Evolutionary conservation across 2,329 filamentous ascomycete genomes (phyloP).

Genomic region (Neofusicoccum sp.): DNA sequence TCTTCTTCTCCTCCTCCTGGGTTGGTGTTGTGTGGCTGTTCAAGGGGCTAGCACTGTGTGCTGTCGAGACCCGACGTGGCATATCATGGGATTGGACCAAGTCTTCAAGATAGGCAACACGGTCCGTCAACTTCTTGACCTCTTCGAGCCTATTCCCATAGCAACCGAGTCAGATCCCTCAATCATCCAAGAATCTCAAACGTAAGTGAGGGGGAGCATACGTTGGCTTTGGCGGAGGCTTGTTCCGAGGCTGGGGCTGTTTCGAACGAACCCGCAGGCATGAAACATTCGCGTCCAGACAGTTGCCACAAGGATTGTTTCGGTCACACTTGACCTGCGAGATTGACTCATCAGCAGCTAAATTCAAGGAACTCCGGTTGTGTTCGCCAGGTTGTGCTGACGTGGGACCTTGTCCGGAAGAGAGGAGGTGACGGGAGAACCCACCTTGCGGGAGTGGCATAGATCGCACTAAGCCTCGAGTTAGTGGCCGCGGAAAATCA

Average conservation of each 20-base stretch:
- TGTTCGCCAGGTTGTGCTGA: background rate
- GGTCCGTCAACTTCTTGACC: slow-evolving; percentile 12
- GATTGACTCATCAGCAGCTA: background rate
- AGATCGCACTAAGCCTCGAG: slow-evolving; percentile 9
- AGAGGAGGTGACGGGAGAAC: background rate
- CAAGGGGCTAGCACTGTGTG: background rate
- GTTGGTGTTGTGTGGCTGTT: background rate
- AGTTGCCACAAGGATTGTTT: slow-evolving; percentile 8
- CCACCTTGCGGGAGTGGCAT: slow-evolving; percentile 10
- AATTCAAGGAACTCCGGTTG: background rate
- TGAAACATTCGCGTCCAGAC: slow-evolving; percentile 5
- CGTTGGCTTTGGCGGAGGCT: background rate
- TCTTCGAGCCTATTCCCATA: background rate
- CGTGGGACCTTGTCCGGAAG: background rate
- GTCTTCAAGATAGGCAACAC: background rate
- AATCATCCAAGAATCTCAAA: no score
- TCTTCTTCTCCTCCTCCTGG: background rate
- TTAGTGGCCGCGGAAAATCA: background rate
- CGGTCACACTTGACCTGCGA: slow-evolving; percentile 8
- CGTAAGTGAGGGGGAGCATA: background rate
- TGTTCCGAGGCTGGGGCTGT: background rate
- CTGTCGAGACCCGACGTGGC: background rate
- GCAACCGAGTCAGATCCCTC: background rate
- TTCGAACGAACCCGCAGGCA: background rate
- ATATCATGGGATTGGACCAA: slow-evolving; percentile 2